Conservation (phyloP, 768 basidiomycete genomes). For the Hemileccinum impolitum region DNA sequence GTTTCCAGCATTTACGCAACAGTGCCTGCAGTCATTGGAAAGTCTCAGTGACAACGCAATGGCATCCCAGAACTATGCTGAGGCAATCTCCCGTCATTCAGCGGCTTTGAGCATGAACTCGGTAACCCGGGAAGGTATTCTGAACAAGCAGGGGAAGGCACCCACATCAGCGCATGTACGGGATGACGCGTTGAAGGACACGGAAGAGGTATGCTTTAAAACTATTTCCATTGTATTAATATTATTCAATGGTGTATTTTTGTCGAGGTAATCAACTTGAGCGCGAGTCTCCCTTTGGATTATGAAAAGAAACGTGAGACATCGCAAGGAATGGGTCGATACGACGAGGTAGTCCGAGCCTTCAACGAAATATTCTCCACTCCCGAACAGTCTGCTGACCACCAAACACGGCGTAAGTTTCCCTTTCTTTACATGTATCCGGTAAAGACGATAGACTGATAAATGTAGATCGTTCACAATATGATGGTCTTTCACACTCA, state of each 20-base stretch:
- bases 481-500: not conserved
- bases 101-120: not conserved
- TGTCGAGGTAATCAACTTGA: constrained; percentile 1
- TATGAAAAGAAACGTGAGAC: constrained; percentile 1
- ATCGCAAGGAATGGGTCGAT: constrained; percentile 13
- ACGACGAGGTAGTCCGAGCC: not conserved
- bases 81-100: constrained; percentile 4
- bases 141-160: constrained; percentile 6
- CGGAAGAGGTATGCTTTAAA: constrained; percentile 1
- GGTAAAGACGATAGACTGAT: not conserved
- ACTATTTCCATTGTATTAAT: not conserved
- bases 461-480: not conserved
- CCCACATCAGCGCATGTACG: not conserved
- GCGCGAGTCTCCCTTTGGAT: not conserved
- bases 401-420: not conserved
- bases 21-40: not conserved
- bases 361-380: not conserved
- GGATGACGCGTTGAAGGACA: constrained; percentile 1
- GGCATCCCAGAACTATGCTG: not conserved
- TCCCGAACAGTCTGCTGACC: not conserved
- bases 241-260: not conserved
- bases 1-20: constrained; percentile 1
- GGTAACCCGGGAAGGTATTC: not conserved
- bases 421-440: not conserved
- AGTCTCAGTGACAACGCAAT: constrained; percentile 1